These are phyloP conservation scores for Capsella bursapastoris DNA, from an alignment of 345 rosid species.

Conservation along the genomic window DNA sequence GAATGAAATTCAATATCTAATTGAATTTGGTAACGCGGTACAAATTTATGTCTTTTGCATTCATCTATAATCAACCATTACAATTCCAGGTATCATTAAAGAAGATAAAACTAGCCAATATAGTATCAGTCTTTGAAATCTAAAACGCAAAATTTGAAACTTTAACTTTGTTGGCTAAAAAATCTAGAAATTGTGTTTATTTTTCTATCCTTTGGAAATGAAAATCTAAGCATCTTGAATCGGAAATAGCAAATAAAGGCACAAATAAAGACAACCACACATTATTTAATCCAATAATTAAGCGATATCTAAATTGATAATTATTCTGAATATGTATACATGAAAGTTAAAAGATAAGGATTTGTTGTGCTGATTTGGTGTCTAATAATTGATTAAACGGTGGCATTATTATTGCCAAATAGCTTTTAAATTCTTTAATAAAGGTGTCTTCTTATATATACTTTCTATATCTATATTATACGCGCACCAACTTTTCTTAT, in stretches of 20 bases:
- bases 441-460: conserved; percentile 14
- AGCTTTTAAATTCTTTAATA: conserved; percentile 10
- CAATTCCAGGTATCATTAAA: neutral
- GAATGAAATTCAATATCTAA: conserved; percentile 6
- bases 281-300: neutral
- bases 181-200: neutral
- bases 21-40: conserved; percentile 17
- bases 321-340: neutral
- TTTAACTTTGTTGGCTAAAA: neutral
- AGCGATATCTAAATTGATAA: conserved; percentile 1
- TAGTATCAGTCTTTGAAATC: neutral
- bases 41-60: neutral
- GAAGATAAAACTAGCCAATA: neutral
- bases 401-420: conserved; percentile 33
- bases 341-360: conserved; percentile 29
- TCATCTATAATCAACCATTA: neutral
- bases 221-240: neutral
- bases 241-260: neutral
- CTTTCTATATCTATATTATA: conserved; percentile 6
- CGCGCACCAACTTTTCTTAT: conserved; percentile 32
- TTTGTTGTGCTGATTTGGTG: conserved; percentile 25
- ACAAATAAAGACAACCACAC: neutral
- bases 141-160: neutral
- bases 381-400: conserved; percentile 35
- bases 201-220: neutral